Conservation (phyloP, 1,139 yeast species). For the Suhomyces panamericanus region DNA sequence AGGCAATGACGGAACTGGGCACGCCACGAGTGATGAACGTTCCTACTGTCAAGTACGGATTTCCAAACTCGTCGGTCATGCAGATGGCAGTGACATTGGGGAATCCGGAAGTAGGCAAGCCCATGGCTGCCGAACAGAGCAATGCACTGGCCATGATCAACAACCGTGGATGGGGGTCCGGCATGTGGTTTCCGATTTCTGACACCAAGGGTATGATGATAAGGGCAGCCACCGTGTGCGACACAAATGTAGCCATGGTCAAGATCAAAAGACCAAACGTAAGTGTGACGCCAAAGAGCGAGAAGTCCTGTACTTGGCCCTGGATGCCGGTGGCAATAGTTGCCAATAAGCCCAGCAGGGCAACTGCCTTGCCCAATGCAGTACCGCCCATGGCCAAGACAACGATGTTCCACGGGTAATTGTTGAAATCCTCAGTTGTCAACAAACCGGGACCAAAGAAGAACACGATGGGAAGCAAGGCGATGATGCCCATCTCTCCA, state of each 20-base stretch:
- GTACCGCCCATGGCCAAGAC: slow-evolving; percentile 79
- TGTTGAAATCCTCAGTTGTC: slow-evolving; percentile 64
- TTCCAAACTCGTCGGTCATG: slow-evolving; percentile 70
- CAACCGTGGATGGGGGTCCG: slow-evolving; percentile 57
- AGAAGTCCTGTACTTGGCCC: slow-evolving; percentile 53
- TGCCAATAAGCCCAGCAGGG: slow-evolving; percentile 65
- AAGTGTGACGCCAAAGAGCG: slow-evolving; percentile 59
- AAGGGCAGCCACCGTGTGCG: slow-evolving; percentile 77
- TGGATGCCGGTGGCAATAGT: slow-evolving; percentile 64
- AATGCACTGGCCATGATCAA: slow-evolving; percentile 68
- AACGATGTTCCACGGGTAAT: slow-evolving; percentile 77
- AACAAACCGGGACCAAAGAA: slow-evolving; percentile 72
- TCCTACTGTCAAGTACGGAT: slow-evolving; percentile 62
- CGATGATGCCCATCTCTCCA: slow-evolving; percentile 73
- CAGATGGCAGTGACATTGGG: slow-evolving; percentile 81
- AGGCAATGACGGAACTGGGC: slow-evolving; percentile 61
- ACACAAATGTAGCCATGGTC: slow-evolving; percentile 71
- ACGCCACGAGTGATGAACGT: slow-evolving; percentile 73
- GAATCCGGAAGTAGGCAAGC: slow-evolving; percentile 73
- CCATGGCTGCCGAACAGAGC: slow-evolving; percentile 76
- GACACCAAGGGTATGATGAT: slow-evolving; percentile 69
- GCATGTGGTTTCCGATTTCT: slow-evolving; percentile 62
- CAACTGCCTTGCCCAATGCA: slow-evolving; percentile 72
- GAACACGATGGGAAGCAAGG: slow-evolving; percentile 62
- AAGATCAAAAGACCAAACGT: slow-evolving; percentile 67